Percentiles rank a stretch among this genome's conserved stretches.
Evolutionary conservation across 2,329 filamentous ascomycete genomes (phyloP).

Genomic region (Alternaria infectoria): DNA sequence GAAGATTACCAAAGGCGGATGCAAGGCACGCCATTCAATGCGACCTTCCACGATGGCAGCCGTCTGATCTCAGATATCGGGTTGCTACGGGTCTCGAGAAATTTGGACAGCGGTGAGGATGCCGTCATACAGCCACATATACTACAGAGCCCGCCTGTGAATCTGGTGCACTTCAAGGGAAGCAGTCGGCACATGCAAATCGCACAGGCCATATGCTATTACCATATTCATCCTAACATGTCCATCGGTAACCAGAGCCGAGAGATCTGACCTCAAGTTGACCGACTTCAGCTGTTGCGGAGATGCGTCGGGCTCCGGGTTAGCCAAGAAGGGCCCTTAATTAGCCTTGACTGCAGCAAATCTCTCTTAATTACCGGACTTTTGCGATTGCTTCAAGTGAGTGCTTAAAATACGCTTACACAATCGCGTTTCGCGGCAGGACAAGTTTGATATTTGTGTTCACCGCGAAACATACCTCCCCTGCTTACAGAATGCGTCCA

Average conservation of each 20-base stretch:
- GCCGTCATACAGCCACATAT: background rate
- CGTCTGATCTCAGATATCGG: background rate
- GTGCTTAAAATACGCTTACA: slow-evolving; percentile 41
- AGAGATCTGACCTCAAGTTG: background rate
- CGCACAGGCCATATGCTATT: background rate
- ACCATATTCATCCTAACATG: slow-evolving; percentile 1
- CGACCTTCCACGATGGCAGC: background rate
- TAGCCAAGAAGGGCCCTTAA: slow-evolving; percentile 18
- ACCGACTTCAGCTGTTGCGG: background rate
- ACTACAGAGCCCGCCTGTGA: background rate
- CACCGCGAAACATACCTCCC: background rate
- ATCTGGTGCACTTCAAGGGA: background rate
- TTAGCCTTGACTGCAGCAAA: slow-evolving; percentile 22
- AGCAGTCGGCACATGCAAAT: background rate
- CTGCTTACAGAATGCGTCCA: slow-evolving; percentile 29
- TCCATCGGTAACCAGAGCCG: slow-evolving; percentile 11
- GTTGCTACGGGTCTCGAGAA: background rate
- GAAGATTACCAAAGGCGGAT: slow-evolving; percentile 31
- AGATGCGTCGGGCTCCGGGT: background rate
- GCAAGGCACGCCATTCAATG: slow-evolving; percentile 1
- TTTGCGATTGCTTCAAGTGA: slow-evolving; percentile 6
- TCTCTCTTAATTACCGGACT: slow-evolving; percentile 34
- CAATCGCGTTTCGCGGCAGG: slow-evolving; percentile 12
- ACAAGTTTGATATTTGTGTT: slow-evolving; percentile 1
- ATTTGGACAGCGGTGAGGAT: background rate